phyloP scores from a whole-genome alignment of 2,329 filamentous ascomycete genomes.

The Emericellopsis atlantica region DNA sequence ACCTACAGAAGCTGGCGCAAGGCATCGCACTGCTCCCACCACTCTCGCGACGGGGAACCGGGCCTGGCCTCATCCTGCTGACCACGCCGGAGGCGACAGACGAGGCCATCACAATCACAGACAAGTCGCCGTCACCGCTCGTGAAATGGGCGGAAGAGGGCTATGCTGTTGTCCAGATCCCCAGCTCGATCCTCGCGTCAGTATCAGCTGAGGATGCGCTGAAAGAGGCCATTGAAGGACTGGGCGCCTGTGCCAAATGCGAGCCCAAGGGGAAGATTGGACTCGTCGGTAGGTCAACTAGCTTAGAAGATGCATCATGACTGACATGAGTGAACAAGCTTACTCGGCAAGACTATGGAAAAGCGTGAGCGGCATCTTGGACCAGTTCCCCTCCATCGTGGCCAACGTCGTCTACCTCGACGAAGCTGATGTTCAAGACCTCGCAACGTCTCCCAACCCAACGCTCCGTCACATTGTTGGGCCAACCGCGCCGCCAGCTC shows the following conservation, averaged over 20 bases:
- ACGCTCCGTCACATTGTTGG: conserved; percentile 8
- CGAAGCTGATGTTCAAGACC: background rate
- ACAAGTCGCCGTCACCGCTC: conserved; percentile 33
- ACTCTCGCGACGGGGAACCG: background rate
- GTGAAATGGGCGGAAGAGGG: conserved; percentile 64
- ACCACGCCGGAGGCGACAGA: background rate
- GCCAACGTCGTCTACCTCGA: conserved; percentile 10
- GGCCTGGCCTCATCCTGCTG: background rate
- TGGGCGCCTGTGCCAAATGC: conserved; percentile 13
- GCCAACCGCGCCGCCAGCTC: too few species aligned
- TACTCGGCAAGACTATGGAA: conserved; percentile 11
- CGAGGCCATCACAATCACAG: background rate
- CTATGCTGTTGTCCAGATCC: conserved; percentile 45
- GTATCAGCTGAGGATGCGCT: conserved; percentile 6
- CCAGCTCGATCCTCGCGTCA: conserved; percentile 10
- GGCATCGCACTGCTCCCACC: conserved; percentile 15
- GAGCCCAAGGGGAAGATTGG: conserved; percentile 24
- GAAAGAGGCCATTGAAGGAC: conserved; percentile 7
- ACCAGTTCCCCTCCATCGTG: conserved; percentile 8
- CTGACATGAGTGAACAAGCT: conserved; percentile 2
- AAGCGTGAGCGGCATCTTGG: conserved; percentile 7
- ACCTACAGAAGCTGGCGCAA: conserved; percentile 5
- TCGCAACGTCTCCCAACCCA: conserved; percentile 2
- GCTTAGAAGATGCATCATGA: background rate
- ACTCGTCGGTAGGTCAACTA: conserved; percentile 17